These are phyloP conservation scores for Sicyos edulis DNA, from an alignment of 306 rosid species.

Conservation along the genomic window DNA sequence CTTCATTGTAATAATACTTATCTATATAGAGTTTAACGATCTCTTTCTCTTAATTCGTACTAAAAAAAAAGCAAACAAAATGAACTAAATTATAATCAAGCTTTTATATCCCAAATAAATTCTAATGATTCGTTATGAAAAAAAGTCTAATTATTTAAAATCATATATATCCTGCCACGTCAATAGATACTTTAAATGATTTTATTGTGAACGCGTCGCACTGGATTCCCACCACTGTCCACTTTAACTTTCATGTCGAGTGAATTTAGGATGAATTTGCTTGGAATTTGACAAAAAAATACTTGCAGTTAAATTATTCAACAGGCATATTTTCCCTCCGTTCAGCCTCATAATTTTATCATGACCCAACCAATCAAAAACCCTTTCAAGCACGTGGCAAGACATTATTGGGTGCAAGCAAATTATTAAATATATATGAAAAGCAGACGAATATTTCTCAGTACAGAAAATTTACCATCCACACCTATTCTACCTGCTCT, in stretches of 20 bases:
- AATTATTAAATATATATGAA: not conserved
- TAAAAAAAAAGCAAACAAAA: too few species aligned
- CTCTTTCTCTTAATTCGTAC: too few species aligned
- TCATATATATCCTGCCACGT: too few species aligned
- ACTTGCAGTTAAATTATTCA: not conserved
- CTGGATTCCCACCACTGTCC: not conserved
- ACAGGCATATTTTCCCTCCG: not conserved
- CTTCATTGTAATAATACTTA: too few species aligned
- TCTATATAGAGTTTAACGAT: too few species aligned
- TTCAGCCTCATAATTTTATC: not conserved
- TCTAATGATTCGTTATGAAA: too few species aligned
- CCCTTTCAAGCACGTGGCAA: not conserved
- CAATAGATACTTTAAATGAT: not conserved
- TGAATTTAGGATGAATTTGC: constrained; percentile 25
- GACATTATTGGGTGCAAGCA: not conserved
- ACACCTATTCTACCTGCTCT: too few species aligned
- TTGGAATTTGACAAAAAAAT: constrained; percentile 14
- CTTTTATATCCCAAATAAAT: too few species aligned
- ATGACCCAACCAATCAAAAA: not conserved
- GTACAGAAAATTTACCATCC: too few species aligned
- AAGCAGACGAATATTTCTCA: not conserved
- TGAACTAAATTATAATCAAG: too few species aligned
- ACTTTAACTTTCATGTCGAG: constrained; percentile 24
- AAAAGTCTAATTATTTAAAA: too few species aligned
- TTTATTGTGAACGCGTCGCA: not conserved